These are phyloP conservation scores for Allium sativum DNA, from an alignment of 106 monocot species.

Conservation along the genomic window DNA sequence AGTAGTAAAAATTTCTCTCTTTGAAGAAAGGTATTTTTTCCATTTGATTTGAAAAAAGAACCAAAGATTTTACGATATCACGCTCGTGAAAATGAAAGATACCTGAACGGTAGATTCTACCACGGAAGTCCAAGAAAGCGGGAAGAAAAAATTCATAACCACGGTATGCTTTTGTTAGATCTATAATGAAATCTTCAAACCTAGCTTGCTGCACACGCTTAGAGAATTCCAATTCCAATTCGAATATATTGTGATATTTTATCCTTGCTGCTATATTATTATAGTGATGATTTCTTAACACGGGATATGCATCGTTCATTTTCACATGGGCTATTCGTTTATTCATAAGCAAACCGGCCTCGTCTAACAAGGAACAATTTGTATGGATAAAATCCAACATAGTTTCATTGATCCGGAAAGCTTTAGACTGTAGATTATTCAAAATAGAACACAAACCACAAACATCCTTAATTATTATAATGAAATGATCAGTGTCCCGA, in stretches of 20 bases:
- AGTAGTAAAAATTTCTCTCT: too few relatives aligned
- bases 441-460: background rate
- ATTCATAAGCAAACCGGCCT: background rate
- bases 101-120: too few relatives aligned
- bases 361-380: background rate
- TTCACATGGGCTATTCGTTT: background rate
- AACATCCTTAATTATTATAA: background rate
- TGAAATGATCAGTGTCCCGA: background rate
- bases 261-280: background rate
- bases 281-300: background rate
- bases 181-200: background rate
- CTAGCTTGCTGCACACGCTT: constrained; percentile 1
- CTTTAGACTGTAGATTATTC: background rate
- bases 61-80: too few relatives aligned
- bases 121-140: background rate
- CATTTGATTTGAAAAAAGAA: too few relatives aligned
- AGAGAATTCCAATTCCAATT: background rate
- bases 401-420: background rate
- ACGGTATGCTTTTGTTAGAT: background rate
- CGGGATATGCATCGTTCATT: background rate
- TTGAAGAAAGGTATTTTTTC: too few relatives aligned
- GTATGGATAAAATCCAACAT: background rate
- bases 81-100: too few relatives aligned
- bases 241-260: background rate
- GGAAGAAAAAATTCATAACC: background rate